Evolutionary conservation across 305 asterid genomes (phyloP).

Genomic region (Rubia peregrina): DNA sequence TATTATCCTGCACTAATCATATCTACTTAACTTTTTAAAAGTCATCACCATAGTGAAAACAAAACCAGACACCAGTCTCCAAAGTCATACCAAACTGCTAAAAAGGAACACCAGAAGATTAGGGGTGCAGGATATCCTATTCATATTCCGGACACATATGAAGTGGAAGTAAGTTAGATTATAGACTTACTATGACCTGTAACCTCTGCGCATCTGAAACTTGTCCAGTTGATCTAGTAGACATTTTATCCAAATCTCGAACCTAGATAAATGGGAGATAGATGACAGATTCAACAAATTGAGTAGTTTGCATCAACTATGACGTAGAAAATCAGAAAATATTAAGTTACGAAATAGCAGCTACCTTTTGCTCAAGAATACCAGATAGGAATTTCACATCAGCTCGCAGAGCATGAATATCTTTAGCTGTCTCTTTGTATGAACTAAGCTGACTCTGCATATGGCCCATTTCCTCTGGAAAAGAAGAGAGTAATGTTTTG

Average conservation of each 20-base stretch:
- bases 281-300: neutral
- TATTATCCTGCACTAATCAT: neutral
- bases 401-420: constrained; percentile 70
- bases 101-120: constrained; percentile 6
- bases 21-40: neutral
- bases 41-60: neutral
- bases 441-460: constrained; percentile 80
- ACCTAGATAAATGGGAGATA: constrained; percentile 36
- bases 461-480: constrained; percentile 83
- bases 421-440: constrained; percentile 77
- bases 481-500: constrained; percentile 71
- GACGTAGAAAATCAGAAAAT: neutral
- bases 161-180: constrained; percentile 9
- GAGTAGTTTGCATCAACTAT: neutral
- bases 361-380: constrained; percentile 70
- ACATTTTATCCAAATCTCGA: constrained; percentile 54
- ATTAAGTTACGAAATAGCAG: neutral
- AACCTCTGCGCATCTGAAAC: constrained; percentile 58
- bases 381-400: constrained; percentile 58
- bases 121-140: neutral
- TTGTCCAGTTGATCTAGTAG: constrained; percentile 62
- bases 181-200: constrained; percentile 54
- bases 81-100: neutral
- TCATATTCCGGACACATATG: neutral
- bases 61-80: neutral